A percentile compares a stretch with the other conserved stretches of the same genome.
phyloP scores from a whole-genome alignment of 2,329 filamentous ascomycete species.

The Fusarium torreyae region DNA sequence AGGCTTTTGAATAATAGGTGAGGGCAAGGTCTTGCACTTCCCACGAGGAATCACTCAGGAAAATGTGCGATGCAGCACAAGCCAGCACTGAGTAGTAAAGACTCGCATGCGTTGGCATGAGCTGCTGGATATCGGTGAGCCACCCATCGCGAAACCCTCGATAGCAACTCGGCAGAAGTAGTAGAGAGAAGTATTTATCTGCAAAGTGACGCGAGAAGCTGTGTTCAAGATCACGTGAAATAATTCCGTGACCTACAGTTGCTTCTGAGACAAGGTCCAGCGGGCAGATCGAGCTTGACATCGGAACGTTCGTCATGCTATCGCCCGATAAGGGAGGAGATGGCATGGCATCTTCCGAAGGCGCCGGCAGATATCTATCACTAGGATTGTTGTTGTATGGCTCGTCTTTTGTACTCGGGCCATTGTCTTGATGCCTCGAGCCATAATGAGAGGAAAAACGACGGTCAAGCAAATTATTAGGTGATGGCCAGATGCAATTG shows the following conservation, averaged over 20 bases:
- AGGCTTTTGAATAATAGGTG: conserved; percentile 43
- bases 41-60: conserved; percentile 31
- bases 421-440: conserved; percentile 14
- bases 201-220: conserved; percentile 42
- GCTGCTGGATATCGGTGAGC: conserved; percentile 50
- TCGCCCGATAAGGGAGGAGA: accelerated
- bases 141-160: conserved; percentile 51
- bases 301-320: background rate
- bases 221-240: conserved; percentile 33
- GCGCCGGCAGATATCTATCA: accelerated
- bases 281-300: background rate
- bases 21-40: conserved; percentile 44
- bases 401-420: background rate
- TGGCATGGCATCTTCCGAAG: too few species aligned
- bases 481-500: conserved; percentile 33
- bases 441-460: conserved; percentile 23
- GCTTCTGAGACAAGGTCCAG: conserved; percentile 17
- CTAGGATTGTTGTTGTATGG: background rate
- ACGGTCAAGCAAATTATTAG: conserved; percentile 33
- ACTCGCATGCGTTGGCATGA: conserved; percentile 48
- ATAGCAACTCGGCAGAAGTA: conserved; percentile 51
- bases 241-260: conserved; percentile 8
- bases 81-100: conserved; percentile 52
- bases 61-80: conserved; percentile 48
- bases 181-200: conserved; percentile 38